phyloP scores from a whole-genome alignment of 2,329 filamentous ascomycete genomes.

The Dryadomyces quercivorus region DNA sequence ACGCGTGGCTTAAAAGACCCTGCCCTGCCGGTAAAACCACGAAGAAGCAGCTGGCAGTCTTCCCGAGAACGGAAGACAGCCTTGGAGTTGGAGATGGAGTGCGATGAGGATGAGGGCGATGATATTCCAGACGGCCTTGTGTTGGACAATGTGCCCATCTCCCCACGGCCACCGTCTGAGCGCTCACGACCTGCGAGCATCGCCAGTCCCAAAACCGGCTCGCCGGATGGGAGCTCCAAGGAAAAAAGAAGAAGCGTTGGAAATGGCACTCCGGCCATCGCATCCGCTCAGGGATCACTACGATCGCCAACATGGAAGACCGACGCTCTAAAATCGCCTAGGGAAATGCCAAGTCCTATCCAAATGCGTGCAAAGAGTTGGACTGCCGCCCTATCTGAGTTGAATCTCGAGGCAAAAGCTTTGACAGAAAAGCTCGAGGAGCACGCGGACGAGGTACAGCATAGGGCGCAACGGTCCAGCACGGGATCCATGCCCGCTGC shows the following conservation, averaged over 20 bases:
- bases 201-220: slow-evolving; percentile 39
- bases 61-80: slow-evolving; percentile 52
- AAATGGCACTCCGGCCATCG: slow-evolving; percentile 51
- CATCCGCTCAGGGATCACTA: slow-evolving; percentile 46
- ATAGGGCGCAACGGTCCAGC: slow-evolving; percentile 26
- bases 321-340: slow-evolving; percentile 24
- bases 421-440: slow-evolving; percentile 73
- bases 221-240: slow-evolving; percentile 38
- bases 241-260: slow-evolving; percentile 43
- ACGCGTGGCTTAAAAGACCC: slow-evolving; percentile 32
- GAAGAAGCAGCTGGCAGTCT: slow-evolving; percentile 62
- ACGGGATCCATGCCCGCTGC: slow-evolving; percentile 23
- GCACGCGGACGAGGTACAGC: slow-evolving; percentile 52
- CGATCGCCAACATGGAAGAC: slow-evolving; percentile 44
- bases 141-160: slow-evolving; percentile 73
- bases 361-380: slow-evolving; percentile 59
- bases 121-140: slow-evolving; percentile 69
- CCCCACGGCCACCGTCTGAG: slow-evolving; percentile 51
- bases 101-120: slow-evolving; percentile 63
- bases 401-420: slow-evolving; percentile 61
- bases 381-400: slow-evolving; percentile 55
- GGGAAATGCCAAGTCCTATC: slow-evolving; percentile 26
- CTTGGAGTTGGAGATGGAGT: slow-evolving; percentile 63
- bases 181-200: slow-evolving; percentile 34
- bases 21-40: slow-evolving; percentile 24